These are phyloP conservation scores for Neofusicoccum sp. DNA, from an alignment of 2,329 filamentous ascomycete species.

Conservation along the genomic window DNA sequence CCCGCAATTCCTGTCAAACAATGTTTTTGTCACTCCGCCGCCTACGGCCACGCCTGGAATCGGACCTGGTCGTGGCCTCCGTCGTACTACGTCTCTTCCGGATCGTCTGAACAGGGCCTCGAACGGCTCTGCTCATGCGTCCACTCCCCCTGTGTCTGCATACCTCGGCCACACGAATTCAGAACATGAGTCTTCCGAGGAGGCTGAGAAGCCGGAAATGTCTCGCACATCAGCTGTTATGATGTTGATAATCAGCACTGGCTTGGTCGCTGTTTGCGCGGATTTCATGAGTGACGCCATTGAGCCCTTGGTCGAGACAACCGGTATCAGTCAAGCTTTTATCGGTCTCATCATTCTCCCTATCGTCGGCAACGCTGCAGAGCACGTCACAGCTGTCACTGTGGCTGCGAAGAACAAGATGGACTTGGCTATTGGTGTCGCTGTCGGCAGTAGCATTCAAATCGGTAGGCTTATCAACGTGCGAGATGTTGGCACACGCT, in stretches of 20 bases:
- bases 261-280: slow-evolving; percentile 62
- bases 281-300: slow-evolving; percentile 79
- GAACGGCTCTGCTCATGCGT: neutral
- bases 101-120: slow-evolving; percentile 37
- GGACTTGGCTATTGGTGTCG: slow-evolving; percentile 80
- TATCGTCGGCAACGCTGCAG: slow-evolving; percentile 81
- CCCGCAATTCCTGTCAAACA: slow-evolving; percentile 58
- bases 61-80: slow-evolving; percentile 37
- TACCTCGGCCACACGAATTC: neutral
- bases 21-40: slow-evolving; percentile 58
- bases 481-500: slow-evolving; percentile 20
- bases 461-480: slow-evolving; percentile 46
- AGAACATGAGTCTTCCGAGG: slow-evolving; percentile 23
- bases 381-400: slow-evolving; percentile 79
- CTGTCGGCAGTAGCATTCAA: slow-evolving; percentile 79
- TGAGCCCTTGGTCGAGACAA: slow-evolving; percentile 63
- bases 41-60: slow-evolving; percentile 38
- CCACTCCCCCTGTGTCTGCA: neutral
- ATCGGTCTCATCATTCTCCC: slow-evolving; percentile 79
- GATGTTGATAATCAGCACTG: slow-evolving; percentile 58
- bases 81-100: slow-evolving; percentile 39
- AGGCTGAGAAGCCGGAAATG: slow-evolving; percentile 47
- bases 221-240: slow-evolving; percentile 60
- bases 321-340: slow-evolving; percentile 69
- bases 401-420: slow-evolving; percentile 85